Evolutionary conservation across 805 yeast species (phyloP).

Genomic region (Saccharomycopsis lassenensis): DNA sequence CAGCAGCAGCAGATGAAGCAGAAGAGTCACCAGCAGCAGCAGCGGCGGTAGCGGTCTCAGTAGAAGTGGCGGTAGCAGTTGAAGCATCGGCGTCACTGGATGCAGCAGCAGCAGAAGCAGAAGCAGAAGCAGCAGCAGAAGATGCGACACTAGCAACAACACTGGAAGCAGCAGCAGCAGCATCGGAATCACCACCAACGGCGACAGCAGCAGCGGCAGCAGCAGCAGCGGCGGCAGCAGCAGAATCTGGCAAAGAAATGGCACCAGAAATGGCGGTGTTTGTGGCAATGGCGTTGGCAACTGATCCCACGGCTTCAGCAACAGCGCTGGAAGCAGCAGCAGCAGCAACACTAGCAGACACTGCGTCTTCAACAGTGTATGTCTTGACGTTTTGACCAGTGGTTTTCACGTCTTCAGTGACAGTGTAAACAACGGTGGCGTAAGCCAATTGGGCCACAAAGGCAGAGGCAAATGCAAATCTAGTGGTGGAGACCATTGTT

Average conservation of each 20-base stretch:
- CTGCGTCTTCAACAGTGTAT: constrained; percentile 14
- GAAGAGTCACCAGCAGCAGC: constrained; percentile 17
- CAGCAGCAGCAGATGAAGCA: constrained; percentile 21
- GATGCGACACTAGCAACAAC: constrained; percentile 22
- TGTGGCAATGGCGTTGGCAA: constrained; percentile 9
- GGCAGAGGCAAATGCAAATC: constrained; percentile 12
- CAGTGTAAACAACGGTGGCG: constrained; percentile 9
- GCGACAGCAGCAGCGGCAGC: constrained; percentile 22
- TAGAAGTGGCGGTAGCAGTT: constrained; percentile 18
- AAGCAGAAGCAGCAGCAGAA: constrained; percentile 19
- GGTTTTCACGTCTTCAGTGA: constrained; percentile 10
- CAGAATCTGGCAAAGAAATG: constrained; percentile 4
- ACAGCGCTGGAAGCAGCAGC: constrained; percentile 7
- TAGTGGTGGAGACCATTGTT: background rate
- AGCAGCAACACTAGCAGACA: constrained; percentile 24
- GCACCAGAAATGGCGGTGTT: constrained; percentile 4
- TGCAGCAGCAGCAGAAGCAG: constrained; percentile 23
- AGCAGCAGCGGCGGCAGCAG: constrained; percentile 12
- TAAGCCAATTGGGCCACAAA: constrained; percentile 6
- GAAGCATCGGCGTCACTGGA: constrained; percentile 10
- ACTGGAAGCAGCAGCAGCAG: constrained; percentile 18
- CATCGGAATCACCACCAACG: constrained; percentile 23
- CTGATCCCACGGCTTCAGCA: constrained; percentile 1
- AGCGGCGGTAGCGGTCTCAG: constrained; percentile 20
- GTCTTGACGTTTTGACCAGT: constrained; percentile 14